A percentile compares a stretch with the other conserved stretches of the same genome.
These are phyloP conservation scores for Saccharomycopsis vini DNA, from an alignment of 805 yeast genomes.

Conservation along the genomic window DNA sequence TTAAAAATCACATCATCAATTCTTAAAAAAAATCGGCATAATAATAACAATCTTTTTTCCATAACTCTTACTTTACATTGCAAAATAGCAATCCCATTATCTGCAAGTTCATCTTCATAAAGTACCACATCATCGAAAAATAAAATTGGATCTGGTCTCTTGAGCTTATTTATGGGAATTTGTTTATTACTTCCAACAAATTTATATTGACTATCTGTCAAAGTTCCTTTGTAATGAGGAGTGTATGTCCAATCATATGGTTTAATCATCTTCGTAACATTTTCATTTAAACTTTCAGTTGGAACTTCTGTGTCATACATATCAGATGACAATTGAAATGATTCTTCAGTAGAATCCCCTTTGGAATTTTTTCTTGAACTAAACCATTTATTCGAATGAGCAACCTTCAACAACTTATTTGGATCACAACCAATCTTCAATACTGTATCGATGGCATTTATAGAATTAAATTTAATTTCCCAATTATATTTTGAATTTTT, in stretches of 20 bases:
- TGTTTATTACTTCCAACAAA: constrained; percentile 15
- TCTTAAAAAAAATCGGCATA: constrained; percentile 73
- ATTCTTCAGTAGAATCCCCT: constrained; percentile 23
- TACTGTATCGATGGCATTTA: constrained; percentile 63
- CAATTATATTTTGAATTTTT: constrained; percentile 33
- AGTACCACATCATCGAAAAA: constrained; percentile 84
- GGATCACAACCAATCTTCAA: constrained; percentile 32
- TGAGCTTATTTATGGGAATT: constrained; percentile 61
- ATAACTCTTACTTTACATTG: constrained; percentile 81
- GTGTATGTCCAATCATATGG: constrained; percentile 98
- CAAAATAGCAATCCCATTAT: constrained; percentile 80
- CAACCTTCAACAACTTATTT: constrained; percentile 50
- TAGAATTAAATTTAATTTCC: constrained; percentile 58
- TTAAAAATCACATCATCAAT: constrained; percentile 86
- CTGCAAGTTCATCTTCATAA: constrained; percentile 94
- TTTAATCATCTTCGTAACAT: constrained; percentile 51
- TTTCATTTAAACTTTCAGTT: constrained; percentile 27
- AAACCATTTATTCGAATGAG: constrained; percentile 84
- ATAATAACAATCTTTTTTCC: constrained; percentile 65
- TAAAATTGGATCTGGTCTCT: constrained; percentile 72
- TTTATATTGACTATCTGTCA: constrained; percentile 17
- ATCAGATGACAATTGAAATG: constrained; percentile 6
- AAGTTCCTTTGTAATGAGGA: constrained; percentile 61
- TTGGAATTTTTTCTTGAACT: constrained; percentile 27
- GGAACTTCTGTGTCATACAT: constrained; percentile 23